Percentiles rank a stretch among this genome's conserved stretches.
Evolutionary conservation across 2,329 filamentous ascomycete species (phyloP).

Genomic region (Aspergillus awamori): DNA sequence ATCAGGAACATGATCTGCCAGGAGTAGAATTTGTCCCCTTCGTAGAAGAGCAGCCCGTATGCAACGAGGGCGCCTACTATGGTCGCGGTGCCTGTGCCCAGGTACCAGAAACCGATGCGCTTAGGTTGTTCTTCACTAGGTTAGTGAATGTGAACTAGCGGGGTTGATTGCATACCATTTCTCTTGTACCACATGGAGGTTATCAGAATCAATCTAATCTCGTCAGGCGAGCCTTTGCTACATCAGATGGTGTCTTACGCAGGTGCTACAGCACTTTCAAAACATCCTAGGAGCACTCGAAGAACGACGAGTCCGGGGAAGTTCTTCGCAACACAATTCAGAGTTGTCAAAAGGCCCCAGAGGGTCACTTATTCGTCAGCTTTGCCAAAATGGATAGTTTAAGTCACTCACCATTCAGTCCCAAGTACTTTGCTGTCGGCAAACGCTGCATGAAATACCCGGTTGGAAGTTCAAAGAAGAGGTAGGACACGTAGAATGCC

Average conservation of each 20-base stretch:
- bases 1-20: conserved; percentile 57
- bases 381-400: conserved; percentile 30
- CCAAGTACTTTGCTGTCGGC: conserved; percentile 58
- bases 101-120: conserved; percentile 64
- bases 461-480: conserved; percentile 62
- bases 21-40: conserved; percentile 41
- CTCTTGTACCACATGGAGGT: conserved; percentile 60
- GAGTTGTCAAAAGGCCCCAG: conserved; percentile 54
- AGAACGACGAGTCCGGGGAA: conserved; percentile 55
- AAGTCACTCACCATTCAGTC: conserved; percentile 39
- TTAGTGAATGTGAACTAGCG: conserved; percentile 5
- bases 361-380: conserved; percentile 29
- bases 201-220: conserved; percentile 53
- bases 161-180: conserved; percentile 23
- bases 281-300: conserved; percentile 56
- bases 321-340: conserved; percentile 54
- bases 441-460: conserved; percentile 58
- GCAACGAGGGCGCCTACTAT: conserved; percentile 59
- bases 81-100: conserved; percentile 58
- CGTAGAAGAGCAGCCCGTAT: conserved; percentile 58
- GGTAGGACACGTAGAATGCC: conserved; percentile 61
- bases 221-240: conserved; percentile 3
- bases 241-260: conserved; percentile 30
- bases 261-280: conserved; percentile 59
- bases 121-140: conserved; percentile 56